Evolutionary conservation across 2,329 filamentous ascomycete species (phyloP), one percentile per base, ranked within the genome.

Genomic region (Trichophyton schoenleinii): DNA sequence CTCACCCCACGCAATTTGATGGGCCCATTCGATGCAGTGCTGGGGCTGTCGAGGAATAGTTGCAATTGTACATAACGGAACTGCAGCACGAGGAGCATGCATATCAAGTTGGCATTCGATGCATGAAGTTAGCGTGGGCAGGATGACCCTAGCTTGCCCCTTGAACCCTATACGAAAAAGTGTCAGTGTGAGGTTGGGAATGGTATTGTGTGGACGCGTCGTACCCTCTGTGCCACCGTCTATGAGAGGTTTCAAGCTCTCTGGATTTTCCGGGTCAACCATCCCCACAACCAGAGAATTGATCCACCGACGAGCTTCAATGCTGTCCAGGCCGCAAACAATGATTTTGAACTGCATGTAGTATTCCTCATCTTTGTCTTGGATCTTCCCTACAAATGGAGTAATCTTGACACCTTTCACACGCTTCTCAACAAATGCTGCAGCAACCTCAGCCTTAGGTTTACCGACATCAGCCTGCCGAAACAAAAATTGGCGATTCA

Each of bases 101-200:
- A 99, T 96, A 72, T 97, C 94, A 31, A 99, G 84, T 71, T 99
- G 94, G 71, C 94, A 99, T 78, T 99, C 94, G 69, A 99, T 95
- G 72, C 94, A 99, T 22, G 91, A 95, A 18, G 91, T 95, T 70
- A 99, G 83, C 3, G 89, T 91, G 0, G 94, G 94, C 22, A 97
- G 79, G 63, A 99, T 88, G 63, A 99, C 92, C 69, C 92, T 84
- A 0, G 91, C 87, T 72, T 99, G 95, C 59, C 94, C 94, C 77
- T 97, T 99, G 83, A 99, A 97, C 58, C 92, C 86, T 86, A 64
- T 60, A 13, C 34, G 11, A 13, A 38, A 59, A 9, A 22, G 15
- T 20, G 22, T 71, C 62, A 69, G 64, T 46, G 59, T 60, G n/a
- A 36, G 34, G n/a, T 8, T 18, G 7, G 6, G 18, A 55, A 55